Percentiles rank a stretch among this genome's conserved stretches.
Evolutionary conservation across 1,284 basidiomycete genomes (phyloP).

Genomic region (Schizophyllum amplum): DNA sequence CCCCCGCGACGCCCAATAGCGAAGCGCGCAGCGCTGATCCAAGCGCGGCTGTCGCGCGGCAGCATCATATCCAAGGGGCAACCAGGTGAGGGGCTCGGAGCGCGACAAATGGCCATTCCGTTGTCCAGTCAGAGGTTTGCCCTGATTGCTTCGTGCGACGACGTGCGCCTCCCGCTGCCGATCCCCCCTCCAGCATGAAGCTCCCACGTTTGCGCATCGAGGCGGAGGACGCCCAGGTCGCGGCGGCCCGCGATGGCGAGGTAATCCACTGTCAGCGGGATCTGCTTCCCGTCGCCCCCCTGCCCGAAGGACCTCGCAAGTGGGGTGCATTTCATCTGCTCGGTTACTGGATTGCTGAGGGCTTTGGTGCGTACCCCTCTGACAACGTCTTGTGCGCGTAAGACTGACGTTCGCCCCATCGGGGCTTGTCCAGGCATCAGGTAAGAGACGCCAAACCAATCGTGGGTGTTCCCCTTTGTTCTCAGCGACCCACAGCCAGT

Average conservation of each 20-base stretch:
- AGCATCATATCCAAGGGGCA: not conserved
- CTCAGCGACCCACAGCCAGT: conserved; percentile 12
- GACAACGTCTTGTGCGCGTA: not conserved
- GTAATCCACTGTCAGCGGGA: conserved; percentile 11
- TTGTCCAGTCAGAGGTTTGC: not conserved
- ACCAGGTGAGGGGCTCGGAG: not conserved
- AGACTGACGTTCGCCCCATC: not conserved
- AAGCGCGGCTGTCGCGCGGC: not conserved
- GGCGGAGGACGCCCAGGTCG: not conserved
- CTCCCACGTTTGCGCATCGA: not conserved
- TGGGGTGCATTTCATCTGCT: conserved; percentile 12
- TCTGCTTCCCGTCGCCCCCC: conserved; percentile 12
- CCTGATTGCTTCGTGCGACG: not conserved
- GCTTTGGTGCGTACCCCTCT: conserved; percentile 13
- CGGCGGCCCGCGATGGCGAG: not conserved
- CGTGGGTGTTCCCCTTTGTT: not conserved
- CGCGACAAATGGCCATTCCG: not conserved
- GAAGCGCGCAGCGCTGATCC: not conserved
- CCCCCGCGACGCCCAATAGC: not conserved
- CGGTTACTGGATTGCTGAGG: conserved; percentile 20
- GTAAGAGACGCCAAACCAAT: conserved; percentile 7
- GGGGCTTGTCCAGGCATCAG: not conserved
- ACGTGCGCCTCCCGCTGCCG: not conserved
- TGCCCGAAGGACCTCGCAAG: conserved; percentile 11
- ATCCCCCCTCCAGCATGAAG: not conserved